These are phyloP conservation scores for Puccinia triticina DNA, from an alignment of 1,284 basidiomycete genomes.

Conservation along the genomic window DNA sequence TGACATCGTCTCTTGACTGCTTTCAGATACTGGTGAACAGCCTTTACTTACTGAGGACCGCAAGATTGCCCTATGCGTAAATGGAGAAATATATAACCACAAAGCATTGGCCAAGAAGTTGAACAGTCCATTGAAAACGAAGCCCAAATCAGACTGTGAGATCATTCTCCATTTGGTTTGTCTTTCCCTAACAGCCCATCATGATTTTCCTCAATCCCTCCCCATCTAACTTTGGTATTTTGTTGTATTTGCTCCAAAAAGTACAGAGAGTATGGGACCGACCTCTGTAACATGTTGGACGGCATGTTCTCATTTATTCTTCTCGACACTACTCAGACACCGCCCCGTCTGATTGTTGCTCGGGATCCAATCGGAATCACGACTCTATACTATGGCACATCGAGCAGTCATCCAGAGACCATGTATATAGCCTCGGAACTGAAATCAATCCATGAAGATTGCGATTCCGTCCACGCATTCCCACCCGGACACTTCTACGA, in stretches of 20 bases:
- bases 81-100: slow-evolving; percentile 99
- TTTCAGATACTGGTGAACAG: slow-evolving; percentile 92
- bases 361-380: slow-evolving; percentile 98
- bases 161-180: slow-evolving; percentile 87
- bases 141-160: slow-evolving; percentile 85
- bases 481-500: slow-evolving; percentile 90
- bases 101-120: slow-evolving; percentile 75
- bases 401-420: slow-evolving; percentile 78
- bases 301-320: slow-evolving; percentile 99
- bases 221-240: background rate
- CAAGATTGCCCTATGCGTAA: slow-evolving; percentile 85
- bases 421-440: slow-evolving; percentile 95
- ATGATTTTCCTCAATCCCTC: background rate
- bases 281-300: slow-evolving; percentile 79
- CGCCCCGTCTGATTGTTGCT: slow-evolving; percentile 88
- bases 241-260: slow-evolving; percentile 59
- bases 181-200: slow-evolving; percentile 51
- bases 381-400: slow-evolving; percentile 95
- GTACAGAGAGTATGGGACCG: slow-evolving; percentile 82
- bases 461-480: slow-evolving; percentile 92
- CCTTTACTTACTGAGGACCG: slow-evolving; percentile 86
- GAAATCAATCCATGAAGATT: slow-evolving; percentile 88
- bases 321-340: slow-evolving; percentile 85
- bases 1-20: background rate
- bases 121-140: slow-evolving; percentile 87